phyloP scores from a whole-genome alignment of 495 filamentous ascomycete species.

The Penicillium bialowiezense region DNA sequence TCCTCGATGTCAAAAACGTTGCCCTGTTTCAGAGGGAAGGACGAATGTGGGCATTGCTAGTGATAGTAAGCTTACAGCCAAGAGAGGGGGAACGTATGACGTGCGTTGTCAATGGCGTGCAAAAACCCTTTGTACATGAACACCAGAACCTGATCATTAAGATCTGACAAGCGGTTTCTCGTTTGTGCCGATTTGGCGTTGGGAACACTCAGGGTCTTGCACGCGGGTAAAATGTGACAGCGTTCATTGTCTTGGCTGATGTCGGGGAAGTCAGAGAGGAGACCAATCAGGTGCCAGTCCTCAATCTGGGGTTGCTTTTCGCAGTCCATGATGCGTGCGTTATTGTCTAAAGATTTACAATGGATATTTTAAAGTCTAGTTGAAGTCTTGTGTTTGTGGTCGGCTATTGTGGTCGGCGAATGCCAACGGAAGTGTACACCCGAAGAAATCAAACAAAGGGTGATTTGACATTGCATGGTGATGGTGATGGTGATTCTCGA shows the following conservation, averaged over 20 bases:
- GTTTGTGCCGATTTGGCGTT: constrained; percentile 25
- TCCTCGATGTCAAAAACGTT: constrained; percentile 53
- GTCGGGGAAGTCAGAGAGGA: constrained; percentile 6
- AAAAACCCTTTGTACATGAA: constrained; percentile 47
- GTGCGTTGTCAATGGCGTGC: constrained; percentile 51
- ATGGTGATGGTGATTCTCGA: too few relatives aligned
- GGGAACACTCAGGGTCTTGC: constrained; percentile 46
- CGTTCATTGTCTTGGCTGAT: constrained; percentile 6
- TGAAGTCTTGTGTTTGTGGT: neutral
- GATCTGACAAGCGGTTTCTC: constrained; percentile 29
- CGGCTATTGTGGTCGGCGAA: neutral
- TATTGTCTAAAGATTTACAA: neutral
- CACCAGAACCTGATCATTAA: constrained; percentile 47
- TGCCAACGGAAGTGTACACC: neutral
- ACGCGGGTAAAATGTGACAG: constrained; percentile 38
- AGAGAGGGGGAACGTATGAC: constrained; percentile 11
- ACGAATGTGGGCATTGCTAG: constrained; percentile 51
- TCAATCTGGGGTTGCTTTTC: neutral
- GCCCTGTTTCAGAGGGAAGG: constrained; percentile 44
- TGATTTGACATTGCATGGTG: too few relatives aligned
- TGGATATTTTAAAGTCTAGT: neutral
- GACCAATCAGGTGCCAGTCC: constrained; percentile 2
- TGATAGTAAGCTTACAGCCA: constrained; percentile 2
- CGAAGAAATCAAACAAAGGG: neutral
- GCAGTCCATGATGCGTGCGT: neutral